Base-by-base conservation (phyloP, 768 basidiomycete genomes). In the Trametes coccinea region DNA sequence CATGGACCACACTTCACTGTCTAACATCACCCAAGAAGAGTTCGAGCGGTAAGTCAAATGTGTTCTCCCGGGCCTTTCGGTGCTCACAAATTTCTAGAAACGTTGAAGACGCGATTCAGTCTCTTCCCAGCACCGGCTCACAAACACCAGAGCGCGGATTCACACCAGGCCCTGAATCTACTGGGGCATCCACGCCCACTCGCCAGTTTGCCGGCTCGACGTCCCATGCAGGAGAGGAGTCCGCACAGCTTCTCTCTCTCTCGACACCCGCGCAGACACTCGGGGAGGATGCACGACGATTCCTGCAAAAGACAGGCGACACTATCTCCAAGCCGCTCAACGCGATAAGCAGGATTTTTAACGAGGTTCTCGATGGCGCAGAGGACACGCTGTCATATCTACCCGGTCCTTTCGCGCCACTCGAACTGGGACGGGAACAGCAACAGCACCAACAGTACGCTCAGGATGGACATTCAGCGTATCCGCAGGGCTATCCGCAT, bases 1-100 rank as follows among this genome's bases (percentile, higher is more conserved):
- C 0, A 95, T 99, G 93, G 97, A 98, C 72, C 92, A 95, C 60
- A 89, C 93, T 0, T 91, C 92, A 7, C 77, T 99, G 45, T 96
- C 94, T n/a, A 89, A 92, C 67, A 98, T 98, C 63, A 85, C 91
- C 0, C 91, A 94, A 72, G 89, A 90, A 46, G 93, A 98, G 64
- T 99, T 99, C 61, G 97, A 98, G 71, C 79, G 75, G 88, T 89
- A 69, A 44, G 78, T 65, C 41, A 5, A 37, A 6, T 30, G 34
- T 43, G 17, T 17, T 29, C 49, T 37, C 46, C 41, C 40, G 27
- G 59, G 41, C 0, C 52, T 31, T 43, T 17, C n/a, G 37, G 14
- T 48, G 39, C 30, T 52, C 43, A 16, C 10, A 14, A 4, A 30
- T 0, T 4, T 11, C 10, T 56, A 81, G 79, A 22, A 86, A 87